phyloP scores from a whole-genome alignment of 2,329 filamentous ascomycete genomes.

The Pleoardoris graminearum region DNA sequence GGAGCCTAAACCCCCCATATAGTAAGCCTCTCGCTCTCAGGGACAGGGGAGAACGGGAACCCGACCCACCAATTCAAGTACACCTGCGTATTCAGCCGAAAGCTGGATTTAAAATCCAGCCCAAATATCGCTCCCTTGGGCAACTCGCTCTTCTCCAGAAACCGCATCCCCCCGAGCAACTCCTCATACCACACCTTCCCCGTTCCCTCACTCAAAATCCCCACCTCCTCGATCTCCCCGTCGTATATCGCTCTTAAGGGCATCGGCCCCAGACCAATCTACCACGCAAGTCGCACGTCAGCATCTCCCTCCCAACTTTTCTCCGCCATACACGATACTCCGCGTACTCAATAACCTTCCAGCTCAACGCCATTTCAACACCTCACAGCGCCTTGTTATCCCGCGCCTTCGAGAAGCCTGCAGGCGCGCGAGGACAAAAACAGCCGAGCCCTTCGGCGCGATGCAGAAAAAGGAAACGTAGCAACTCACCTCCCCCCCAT shows the following conservation, averaged over 20 bases:
- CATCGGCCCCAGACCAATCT: conserved; percentile 12
- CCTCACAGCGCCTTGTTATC: no score
- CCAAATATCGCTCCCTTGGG: conserved; percentile 45
- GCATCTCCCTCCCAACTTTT: no score
- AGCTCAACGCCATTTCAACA: conserved; percentile 20
- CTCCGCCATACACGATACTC: no score
- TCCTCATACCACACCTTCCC: conserved; percentile 50
- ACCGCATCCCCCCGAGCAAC: conserved; percentile 43
- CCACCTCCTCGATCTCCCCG: conserved; percentile 35
- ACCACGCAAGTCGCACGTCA: no score
- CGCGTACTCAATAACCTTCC: conserved; percentile 7
- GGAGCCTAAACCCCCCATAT: conserved; percentile 33
- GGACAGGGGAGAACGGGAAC: not conserved
- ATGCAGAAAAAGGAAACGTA: no score
- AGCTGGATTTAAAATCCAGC: conserved; percentile 41
- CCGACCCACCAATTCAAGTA: conserved; percentile 41
- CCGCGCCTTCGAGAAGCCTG: no score
- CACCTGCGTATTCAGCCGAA: conserved; percentile 45
- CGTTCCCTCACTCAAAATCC: conserved; percentile 41
- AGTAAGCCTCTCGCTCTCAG: not conserved
- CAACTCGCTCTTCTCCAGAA: conserved; percentile 33
- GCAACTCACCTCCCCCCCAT: conserved; percentile 17
- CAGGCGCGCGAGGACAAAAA: no score
- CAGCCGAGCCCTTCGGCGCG: no score
- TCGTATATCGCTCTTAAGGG: conserved; percentile 38